Evolutionary conservation across 2,329 filamentous ascomycete genomes (phyloP).

Genomic region (Raffaelea deltoideospora): DNA sequence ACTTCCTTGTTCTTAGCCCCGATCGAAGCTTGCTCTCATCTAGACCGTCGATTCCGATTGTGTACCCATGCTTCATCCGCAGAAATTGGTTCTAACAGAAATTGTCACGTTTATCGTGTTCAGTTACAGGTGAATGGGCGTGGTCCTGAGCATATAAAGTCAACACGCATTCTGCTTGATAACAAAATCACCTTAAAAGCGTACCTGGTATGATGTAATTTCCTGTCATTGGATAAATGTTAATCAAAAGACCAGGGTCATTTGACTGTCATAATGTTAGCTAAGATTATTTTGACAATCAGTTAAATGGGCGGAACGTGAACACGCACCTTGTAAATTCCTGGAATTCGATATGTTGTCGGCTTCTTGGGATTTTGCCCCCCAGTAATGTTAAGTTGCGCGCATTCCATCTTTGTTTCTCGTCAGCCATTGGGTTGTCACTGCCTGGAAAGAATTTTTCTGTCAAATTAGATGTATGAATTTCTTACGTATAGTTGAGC

Average conservation of each 20-base stretch:
- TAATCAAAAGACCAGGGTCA: conserved; percentile 19
- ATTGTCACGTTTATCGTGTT: too few species aligned
- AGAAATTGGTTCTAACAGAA: too few species aligned
- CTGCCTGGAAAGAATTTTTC: too few species aligned
- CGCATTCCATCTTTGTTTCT: conserved; percentile 18
- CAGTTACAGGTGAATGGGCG: conserved; percentile 1
- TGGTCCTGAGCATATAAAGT: conserved; percentile 1
- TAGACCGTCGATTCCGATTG: too few species aligned
- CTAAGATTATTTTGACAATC: not conserved
- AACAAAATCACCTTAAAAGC: not conserved
- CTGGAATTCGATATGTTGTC: conserved; percentile 20
- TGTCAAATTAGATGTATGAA: too few species aligned
- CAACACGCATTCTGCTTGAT: not conserved
- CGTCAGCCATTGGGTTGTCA: not conserved
- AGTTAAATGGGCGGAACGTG: too few species aligned
- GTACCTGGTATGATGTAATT: conserved; percentile 20
- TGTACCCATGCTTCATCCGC: too few species aligned
- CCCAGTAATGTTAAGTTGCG: conserved; percentile 20
- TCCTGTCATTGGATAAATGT: conserved; percentile 19
- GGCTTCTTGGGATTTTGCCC: conserved; percentile 16
- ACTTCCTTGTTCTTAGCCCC: too few species aligned
- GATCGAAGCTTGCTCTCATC: too few species aligned
- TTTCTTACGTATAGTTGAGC: conserved; percentile 26
- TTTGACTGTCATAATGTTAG: conserved; percentile 11
- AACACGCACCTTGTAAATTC: conserved; percentile 18